Evolutionary conservation across 2,329 filamentous ascomycete genomes (phyloP).

Genomic region (Cordyceps cateniannulata): DNA sequence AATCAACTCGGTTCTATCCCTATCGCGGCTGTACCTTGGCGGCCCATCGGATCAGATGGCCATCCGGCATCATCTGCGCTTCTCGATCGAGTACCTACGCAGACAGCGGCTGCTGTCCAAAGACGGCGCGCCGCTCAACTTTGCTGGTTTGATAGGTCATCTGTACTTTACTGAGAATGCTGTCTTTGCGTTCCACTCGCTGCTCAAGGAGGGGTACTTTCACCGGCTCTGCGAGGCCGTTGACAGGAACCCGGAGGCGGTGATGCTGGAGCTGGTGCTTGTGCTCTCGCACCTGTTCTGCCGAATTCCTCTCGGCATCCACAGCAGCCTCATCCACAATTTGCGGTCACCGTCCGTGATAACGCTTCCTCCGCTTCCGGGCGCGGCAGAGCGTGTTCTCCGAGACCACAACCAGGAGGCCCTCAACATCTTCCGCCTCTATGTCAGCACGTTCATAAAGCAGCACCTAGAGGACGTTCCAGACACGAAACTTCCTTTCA

Average conservation of each 20-base stretch:
- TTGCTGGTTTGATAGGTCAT: slow-evolving; percentile 63
- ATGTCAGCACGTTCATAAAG: slow-evolving; percentile 61
- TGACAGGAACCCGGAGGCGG: slow-evolving; percentile 38
- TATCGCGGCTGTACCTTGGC: slow-evolving; percentile 64
- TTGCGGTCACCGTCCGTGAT: slow-evolving; percentile 57
- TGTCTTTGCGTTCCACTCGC: slow-evolving; percentile 68
- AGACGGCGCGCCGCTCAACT: slow-evolving; percentile 61
- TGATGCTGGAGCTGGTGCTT: slow-evolving; percentile 56
- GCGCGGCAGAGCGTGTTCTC: slow-evolving; percentile 49
- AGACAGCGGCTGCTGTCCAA: slow-evolving; percentile 58
- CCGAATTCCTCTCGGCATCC: slow-evolving; percentile 42
- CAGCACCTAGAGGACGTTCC: slow-evolving; percentile 49
- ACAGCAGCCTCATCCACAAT: slow-evolving; percentile 41
- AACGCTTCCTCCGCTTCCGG: slow-evolving; percentile 57
- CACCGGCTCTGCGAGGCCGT: slow-evolving; percentile 53
- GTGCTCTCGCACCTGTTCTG: slow-evolving; percentile 67
- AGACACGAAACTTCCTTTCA: slow-evolving; percentile 55
- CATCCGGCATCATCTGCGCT: slow-evolving; percentile 69
- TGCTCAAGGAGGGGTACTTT: slow-evolving; percentile 67
- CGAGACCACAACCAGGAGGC: slow-evolving; percentile 58
- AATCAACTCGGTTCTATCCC: slow-evolving; percentile 61
- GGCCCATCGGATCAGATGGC: slow-evolving; percentile 61
- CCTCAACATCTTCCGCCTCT: slow-evolving; percentile 58
- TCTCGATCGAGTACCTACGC: slow-evolving; percentile 74
- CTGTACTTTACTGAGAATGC: slow-evolving; percentile 72